phyloP scores from a whole-genome alignment of 108 stramenopile genomes.

The Hondaea fermentalgiana region DNA sequence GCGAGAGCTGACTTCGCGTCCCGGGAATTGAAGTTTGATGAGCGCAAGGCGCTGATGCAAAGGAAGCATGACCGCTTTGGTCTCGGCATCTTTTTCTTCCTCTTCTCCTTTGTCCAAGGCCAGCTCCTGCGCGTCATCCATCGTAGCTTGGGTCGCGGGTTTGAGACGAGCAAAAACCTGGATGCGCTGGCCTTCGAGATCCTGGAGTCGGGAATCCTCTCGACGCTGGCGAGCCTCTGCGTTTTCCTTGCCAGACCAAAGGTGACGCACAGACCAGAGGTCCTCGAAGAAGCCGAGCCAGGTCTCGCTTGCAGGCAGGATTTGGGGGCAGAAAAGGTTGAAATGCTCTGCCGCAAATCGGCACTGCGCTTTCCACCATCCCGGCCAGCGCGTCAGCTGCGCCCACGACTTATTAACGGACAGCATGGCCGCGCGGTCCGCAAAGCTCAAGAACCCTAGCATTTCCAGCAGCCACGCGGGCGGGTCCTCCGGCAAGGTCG shows the following conservation, averaged over 20 bases:
- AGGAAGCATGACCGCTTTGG: constrained; percentile 38
- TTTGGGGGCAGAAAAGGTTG: background rate
- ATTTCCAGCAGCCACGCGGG: background rate
- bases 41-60: constrained; percentile 56
- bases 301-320: background rate
- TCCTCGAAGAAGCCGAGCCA: background rate
- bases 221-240: background rate
- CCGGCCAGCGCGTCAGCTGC: background rate
- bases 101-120: too few relatives aligned
- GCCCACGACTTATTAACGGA: background rate
- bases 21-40: background rate
- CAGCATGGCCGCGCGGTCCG: background rate
- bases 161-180: background rate
- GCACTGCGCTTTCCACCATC: background rate
- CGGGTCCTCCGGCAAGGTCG: background rate
- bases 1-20: background rate
- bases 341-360: background rate
- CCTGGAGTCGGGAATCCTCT: background rate
- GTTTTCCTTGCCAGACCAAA: background rate
- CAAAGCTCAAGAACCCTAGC: background rate
- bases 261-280: background rate
- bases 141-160: background rate
- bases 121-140: background rate
- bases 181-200: background rate
- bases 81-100: background rate